These are phyloP conservation scores for Carex littledalei DNA, from an alignment of 176 grass and related monocot species.

Conservation along the genomic window DNA sequence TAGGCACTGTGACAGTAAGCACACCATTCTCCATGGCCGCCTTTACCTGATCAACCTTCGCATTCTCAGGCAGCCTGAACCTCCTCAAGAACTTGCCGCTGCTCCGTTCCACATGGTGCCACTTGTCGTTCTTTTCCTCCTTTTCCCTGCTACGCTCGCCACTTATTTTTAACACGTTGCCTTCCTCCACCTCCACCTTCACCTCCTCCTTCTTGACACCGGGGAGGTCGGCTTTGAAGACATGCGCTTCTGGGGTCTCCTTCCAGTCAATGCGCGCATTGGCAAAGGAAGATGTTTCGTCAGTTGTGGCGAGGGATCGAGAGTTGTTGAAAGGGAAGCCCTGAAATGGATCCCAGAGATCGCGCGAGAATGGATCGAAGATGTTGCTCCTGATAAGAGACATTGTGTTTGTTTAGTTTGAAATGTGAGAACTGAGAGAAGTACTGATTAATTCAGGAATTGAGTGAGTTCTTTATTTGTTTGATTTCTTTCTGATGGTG, in stretches of 20 bases:
- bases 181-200: conserved; percentile 50
- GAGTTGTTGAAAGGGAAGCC: conserved; percentile 17
- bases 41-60: conserved; percentile 31
- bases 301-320: background rate
- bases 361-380: conserved; percentile 27
- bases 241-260: conserved; percentile 52
- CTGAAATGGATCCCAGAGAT: conserved; percentile 25
- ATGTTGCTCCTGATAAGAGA: conserved; percentile 31
- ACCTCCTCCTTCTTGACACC: conserved; percentile 46
- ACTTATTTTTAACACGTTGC: conserved; percentile 9
- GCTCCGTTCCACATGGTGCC: conserved; percentile 55
- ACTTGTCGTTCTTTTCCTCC: conserved; percentile 46
- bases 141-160: background rate
- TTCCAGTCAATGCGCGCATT: conserved; percentile 48
- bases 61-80: conserved; percentile 40
- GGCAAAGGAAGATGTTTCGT: conserved; percentile 26
- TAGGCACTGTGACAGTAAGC: conserved; percentile 46
- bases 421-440: background rate
- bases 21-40: conserved; percentile 41
- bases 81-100: conserved; percentile 33
- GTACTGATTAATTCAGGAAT: background rate
- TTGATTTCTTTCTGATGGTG: background rate
- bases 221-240: conserved; percentile 51
- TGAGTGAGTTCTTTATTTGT: background rate
- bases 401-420: conserved; percentile 2